Evolutionary conservation across 257 asterid genomes (phyloP).

Genomic region (Scutellaria baicalensis): DNA sequence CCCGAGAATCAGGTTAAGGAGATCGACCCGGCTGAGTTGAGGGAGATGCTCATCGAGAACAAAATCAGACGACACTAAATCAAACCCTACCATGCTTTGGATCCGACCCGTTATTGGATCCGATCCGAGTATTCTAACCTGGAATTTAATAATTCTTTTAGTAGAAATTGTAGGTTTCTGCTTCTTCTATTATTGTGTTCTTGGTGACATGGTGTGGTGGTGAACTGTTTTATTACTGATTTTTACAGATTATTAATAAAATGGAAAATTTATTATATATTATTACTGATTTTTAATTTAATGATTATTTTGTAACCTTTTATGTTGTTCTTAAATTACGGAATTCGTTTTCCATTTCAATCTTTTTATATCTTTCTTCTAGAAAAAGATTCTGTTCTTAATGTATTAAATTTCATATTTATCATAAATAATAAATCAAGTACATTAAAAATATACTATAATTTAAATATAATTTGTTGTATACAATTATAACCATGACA

Average conservation of each 20-base stretch:
- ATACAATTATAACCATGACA: no score
- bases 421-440: no score
- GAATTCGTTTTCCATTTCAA: no score
- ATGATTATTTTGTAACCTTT: not conserved
- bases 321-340: no score
- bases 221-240: not conserved
- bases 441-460: no score
- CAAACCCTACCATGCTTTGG: not conserved
- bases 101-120: not conserved
- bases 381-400: no score
- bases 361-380: no score
- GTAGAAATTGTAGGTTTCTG: not conserved
- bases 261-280: not conserved
- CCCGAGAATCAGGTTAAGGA: constrained; percentile 42
- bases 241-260: no score
- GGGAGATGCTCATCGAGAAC: constrained; percentile 34
- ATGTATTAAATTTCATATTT: no score
- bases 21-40: constrained; percentile 46
- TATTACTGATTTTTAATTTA: not conserved
- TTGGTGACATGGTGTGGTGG: not conserved
- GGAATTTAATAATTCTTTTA: not conserved
- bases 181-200: not conserved
- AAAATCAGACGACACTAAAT: constrained; percentile 11
- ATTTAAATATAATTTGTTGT: no score
- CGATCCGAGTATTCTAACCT: not conserved